phyloP scores from a whole-genome alignment of 2,329 filamentous ascomycete genomes.

The Cladosporium sphaerospermum region DNA sequence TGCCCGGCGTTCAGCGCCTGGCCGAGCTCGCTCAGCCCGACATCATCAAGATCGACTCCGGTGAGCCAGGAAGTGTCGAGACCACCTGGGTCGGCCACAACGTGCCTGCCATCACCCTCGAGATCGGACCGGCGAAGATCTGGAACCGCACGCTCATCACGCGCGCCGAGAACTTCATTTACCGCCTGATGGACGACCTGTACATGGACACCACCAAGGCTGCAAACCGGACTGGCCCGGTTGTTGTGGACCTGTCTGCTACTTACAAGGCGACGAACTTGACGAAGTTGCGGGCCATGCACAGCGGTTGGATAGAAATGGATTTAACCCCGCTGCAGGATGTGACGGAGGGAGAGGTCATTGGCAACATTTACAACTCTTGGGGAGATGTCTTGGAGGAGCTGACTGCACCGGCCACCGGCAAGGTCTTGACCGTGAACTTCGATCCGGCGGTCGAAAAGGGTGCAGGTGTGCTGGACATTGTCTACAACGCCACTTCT shows the following conservation, averaged over 20 bases:
- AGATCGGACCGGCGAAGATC: slow-evolving; percentile 34
- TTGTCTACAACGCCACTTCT: slow-evolving; percentile 33
- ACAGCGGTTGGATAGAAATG: slow-evolving; percentile 23
- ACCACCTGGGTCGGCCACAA: slow-evolving; percentile 33
- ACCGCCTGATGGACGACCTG: slow-evolving; percentile 10
- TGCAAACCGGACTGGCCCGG: background rate
- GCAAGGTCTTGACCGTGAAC: slow-evolving; percentile 31
- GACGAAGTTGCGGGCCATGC: slow-evolving; percentile 28
- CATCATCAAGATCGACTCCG: slow-evolving; percentile 35
- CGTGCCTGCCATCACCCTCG: slow-evolving; percentile 34
- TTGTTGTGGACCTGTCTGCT: slow-evolving; percentile 14
- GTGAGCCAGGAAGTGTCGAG: slow-evolving; percentile 35
- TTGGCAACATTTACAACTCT: slow-evolving; percentile 31
- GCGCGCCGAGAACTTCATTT: slow-evolving; percentile 23
- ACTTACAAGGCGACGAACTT: slow-evolving; percentile 27
- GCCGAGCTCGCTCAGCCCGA: slow-evolving; percentile 35
- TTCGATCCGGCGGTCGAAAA: slow-evolving; percentile 32
- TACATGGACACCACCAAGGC: slow-evolving; percentile 7
- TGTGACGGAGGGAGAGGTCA: slow-evolving; percentile 31
- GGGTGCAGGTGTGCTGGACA: slow-evolving; percentile 29
- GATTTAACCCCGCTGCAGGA: slow-evolving; percentile 30
- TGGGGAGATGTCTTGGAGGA: slow-evolving; percentile 34
- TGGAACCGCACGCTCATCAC: slow-evolving; percentile 34
- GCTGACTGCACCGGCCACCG: slow-evolving; percentile 28
- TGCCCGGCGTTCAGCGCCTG: slow-evolving; percentile 33